A percentile compares a stretch with the other conserved stretches of the same genome.
Conservation (phyloP, 768 basidiomycete genomes). For the Mycena capillaripes region DNA sequence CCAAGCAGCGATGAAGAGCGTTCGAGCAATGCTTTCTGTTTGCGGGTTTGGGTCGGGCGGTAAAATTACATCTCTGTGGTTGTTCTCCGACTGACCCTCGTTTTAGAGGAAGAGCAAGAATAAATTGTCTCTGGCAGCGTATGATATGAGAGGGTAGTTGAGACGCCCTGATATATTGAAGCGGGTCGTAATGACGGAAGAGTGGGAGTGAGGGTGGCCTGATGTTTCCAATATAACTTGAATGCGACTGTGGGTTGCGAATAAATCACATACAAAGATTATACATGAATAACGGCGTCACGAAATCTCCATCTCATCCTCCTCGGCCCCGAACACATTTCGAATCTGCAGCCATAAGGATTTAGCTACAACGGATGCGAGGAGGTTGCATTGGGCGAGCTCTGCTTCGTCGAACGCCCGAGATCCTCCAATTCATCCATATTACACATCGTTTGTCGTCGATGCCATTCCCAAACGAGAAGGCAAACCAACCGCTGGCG, state of each 20-base stretch:
- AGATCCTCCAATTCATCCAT: constrained; percentile 69
- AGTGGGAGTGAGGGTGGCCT: too few relatives aligned
- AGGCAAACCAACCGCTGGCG: constrained; percentile 79
- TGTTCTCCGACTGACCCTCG: background rate
- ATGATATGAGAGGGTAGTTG: too few relatives aligned
- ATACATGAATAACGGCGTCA: background rate
- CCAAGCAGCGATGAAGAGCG: too few relatives aligned
- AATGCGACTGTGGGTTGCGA: background rate
- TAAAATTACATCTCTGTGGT: background rate
- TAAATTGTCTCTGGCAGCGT: too few relatives aligned
- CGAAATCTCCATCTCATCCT: constrained; percentile 28
- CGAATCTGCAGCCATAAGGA: constrained; percentile 56
- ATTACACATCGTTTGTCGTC: constrained; percentile 55
- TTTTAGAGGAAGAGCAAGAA: background rate
- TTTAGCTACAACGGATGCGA: constrained; percentile 62
- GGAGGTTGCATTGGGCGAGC: constrained; percentile 57
- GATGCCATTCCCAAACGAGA: constrained; percentile 59
- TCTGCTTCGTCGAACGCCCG: constrained; percentile 55
- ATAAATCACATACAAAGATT: background rate
- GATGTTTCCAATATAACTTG: too few relatives aligned
- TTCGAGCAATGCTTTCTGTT: background rate
- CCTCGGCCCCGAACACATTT: constrained; percentile 13
- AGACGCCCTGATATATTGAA: too few relatives aligned
- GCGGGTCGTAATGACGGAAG: too few relatives aligned
- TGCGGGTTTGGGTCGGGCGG: background rate